Evolutionary conservation across 768 basidiomycete species (phyloP).

Genomic region (Boletus pseudo-olivaceus): DNA sequence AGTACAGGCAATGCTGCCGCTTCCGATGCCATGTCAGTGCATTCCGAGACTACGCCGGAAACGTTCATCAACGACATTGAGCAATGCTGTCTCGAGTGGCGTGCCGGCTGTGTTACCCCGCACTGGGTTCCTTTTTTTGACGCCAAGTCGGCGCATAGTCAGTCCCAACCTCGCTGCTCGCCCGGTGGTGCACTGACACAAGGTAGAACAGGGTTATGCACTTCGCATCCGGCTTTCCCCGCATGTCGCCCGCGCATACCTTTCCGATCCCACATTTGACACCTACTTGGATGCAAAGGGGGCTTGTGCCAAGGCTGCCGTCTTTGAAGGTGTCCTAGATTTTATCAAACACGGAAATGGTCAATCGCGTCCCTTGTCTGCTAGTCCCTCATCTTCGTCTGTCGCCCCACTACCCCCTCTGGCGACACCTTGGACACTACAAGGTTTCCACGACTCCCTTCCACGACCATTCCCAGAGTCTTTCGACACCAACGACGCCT

Average conservation of each 20-base stretch:
- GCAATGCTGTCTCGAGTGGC: constrained; percentile 51
- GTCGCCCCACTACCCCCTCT: constrained; percentile 3
- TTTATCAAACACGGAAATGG: constrained; percentile 58
- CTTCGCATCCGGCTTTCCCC: constrained; percentile 52
- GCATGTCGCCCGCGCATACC: constrained; percentile 49
- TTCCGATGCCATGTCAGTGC: neutral
- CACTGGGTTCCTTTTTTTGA: constrained; percentile 53
- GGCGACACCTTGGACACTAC: constrained; percentile 39
- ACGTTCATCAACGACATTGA: constrained; percentile 44
- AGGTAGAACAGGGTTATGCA: constrained; percentile 50
- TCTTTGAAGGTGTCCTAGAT: constrained; percentile 52
- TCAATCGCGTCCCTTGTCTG: constrained; percentile 38
- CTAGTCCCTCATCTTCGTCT: constrained; percentile 2
- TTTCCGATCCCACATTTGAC: constrained; percentile 44
- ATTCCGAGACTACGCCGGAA: neutral
- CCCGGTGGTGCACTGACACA: neutral
- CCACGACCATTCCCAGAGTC: constrained; percentile 61
- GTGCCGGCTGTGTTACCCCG: constrained; percentile 47
- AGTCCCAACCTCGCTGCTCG: constrained; percentile 14
- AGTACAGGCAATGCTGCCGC: neutral
- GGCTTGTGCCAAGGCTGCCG: constrained; percentile 52
- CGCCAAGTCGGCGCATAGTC: constrained; percentile 42
- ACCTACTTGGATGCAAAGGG: constrained; percentile 44
- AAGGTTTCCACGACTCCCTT: constrained; percentile 60
- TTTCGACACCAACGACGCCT: constrained; percentile 41